Evolutionary conservation across 129 eudicot genomes (phyloP), one percentile per base, ranked within the genome.

Genomic region (Chrysanthemum makinoi): DNA sequence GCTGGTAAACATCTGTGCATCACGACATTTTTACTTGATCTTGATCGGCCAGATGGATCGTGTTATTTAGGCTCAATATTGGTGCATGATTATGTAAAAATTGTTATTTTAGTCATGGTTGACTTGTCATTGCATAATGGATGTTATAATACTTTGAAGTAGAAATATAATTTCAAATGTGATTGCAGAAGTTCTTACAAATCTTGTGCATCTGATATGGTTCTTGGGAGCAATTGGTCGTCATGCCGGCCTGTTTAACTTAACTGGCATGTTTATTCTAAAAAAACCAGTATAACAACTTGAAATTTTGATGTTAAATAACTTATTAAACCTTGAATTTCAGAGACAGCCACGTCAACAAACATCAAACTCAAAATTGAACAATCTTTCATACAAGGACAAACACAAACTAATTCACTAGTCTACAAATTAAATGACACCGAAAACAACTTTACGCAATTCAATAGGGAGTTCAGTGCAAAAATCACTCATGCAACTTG

Each of bases 401-500:
- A 70, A 76, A 30, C 35, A 77, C 66, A 39, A 39, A 8, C 71
- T 61, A 61, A 16, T 12, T 66, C 12, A 44, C 68, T 12, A 62
- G 73, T 75, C 56, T 8, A 44, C 61, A 39, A 39, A 49, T 17
- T 20, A 14, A 55, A 56, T 24, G 14, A 19, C 46, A 39, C 61
- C 16, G 24, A 61, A 24, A 70, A 3, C 2, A 67, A 8, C 7
- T 2, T 22, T 66, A 43, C 59, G 19, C 66, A 39, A 53, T 17
- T 60, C 30, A 15, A 1, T 26, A 72, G 58, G 51, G 59, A 72
- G 59, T 24, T 43, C 1, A 22, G 60, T 3, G 15, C 59, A 46
- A 54, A 39, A 39, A 54, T 22, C 12, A 18, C 49, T 78, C 68
- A 78, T 5, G 35, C 73, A 33, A 53, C 75, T 72, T 79, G 87